phyloP scores from a whole-genome alignment of 163 green algal species.

The Volvox carteri region DNA sequence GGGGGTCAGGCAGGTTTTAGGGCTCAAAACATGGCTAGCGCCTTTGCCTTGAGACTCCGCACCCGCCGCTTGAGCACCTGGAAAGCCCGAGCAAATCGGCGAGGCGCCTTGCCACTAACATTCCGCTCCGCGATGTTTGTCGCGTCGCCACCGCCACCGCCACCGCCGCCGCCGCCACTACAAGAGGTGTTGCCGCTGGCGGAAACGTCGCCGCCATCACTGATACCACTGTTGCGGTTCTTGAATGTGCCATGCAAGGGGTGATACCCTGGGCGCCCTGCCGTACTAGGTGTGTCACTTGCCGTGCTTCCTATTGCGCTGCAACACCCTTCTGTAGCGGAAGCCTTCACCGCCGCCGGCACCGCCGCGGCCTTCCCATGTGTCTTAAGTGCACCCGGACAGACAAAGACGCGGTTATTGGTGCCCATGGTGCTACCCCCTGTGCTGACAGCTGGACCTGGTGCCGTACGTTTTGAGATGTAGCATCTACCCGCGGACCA shows the following conservation, averaged over 20 bases:
- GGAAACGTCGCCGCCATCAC: not conserved
- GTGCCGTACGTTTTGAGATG: not conserved
- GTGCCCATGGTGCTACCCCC: not conserved
- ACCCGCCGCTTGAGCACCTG: not conserved
- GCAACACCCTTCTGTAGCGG: not conserved
- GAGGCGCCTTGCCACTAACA: not conserved
- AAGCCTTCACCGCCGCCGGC: not conserved
- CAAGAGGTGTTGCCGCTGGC: not conserved
- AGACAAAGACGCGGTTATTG: not conserved
- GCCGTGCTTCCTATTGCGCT: not conserved
- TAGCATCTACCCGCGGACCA: not conserved
- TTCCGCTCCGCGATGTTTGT: not conserved
- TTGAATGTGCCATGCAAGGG: not conserved
- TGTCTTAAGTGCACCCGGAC: not conserved
- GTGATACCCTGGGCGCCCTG: not conserved
- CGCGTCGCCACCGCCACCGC: not conserved
- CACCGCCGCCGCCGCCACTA: not conserved
- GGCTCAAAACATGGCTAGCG: not conserved
- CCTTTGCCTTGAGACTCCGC: not conserved
- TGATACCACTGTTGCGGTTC: not conserved
- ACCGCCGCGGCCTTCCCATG: not conserved
- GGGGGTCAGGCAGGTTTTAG: too few relatives aligned
- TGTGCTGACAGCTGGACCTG: not conserved
- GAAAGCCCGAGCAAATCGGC: not conserved
- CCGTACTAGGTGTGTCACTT: not conserved